Base-by-base conservation (phyloP, 2,329 filamentous ascomycete species). In the Shiraia sp. region DNA sequence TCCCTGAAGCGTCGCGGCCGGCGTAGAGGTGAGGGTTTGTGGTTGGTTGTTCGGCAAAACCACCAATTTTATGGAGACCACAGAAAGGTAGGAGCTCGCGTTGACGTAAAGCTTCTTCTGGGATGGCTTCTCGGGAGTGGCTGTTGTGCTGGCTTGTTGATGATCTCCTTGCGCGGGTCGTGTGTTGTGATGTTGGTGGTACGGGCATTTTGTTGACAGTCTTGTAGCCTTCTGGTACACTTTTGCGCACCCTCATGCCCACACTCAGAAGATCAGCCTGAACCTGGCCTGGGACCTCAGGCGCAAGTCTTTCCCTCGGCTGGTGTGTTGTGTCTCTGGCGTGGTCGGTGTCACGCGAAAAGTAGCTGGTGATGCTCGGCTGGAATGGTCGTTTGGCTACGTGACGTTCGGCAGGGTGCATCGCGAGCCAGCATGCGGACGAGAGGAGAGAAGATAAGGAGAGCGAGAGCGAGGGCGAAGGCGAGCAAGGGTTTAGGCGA, bases 171-270 rank as follows among this genome's bases (percentile, higher is more conserved):
- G 17, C 46, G 46, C 26, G 56, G 32, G 40, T 51, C 42, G 43
- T 45, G 34, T 50, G 58, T 57, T 24, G 59, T 56, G 36, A 60
- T 58, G 27, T 57, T 58, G 29, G 62, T 57, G 6, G 62, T 52
- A 1, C 61, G 53, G 14, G 46, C 28, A 55, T 70, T 51, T 60
- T 74, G 68, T 80, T 25, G 24, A 8, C 10, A 17, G 88, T 95
- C 75, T 95, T 95, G 79, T 96, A 96, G 45, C 92, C 92, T 66
- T 96, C 91, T 1, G 90, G 87, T 6, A 97, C 87, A 9, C 88
- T 88, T 74, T 97, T 97, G 65, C 92, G 87, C 36, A 97, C 80
- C 16, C 92, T 86, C 90, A 96, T 96, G 59, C 92, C 92, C 51
- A 97, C 92, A 59, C 80, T 88, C 29, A 96, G 77, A n/a, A 97